Evolutionary conservation across 2,329 filamentous ascomycete species (phyloP), one percentile per base, ranked within the genome.

Genomic region (Neoarthrinium moseri): DNA sequence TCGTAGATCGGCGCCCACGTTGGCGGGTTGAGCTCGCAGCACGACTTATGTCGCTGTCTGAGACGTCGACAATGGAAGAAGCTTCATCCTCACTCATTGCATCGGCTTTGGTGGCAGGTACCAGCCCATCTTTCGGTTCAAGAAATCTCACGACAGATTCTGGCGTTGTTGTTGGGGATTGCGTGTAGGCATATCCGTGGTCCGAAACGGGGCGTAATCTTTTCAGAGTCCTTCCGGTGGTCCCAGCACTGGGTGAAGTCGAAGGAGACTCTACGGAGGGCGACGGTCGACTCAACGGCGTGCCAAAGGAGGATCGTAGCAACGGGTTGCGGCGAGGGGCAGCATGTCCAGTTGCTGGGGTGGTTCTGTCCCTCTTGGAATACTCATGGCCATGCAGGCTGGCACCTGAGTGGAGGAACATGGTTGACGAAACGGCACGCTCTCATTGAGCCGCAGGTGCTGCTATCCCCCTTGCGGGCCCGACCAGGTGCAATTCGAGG

Each of bases 381-480:
- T 77, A 82, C 58, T 82, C 78, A 58, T 82, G 79, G 60, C 78
- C 79, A 57, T 83, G 78, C 17, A 83, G 68, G 63, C 78, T 76
- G 40, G 79, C 79, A 36, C 77, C 79, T 15, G 77, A 71, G 56
- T 83, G 80, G 26, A 83, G 65, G 57, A 83, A 80, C 80, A 83
- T 83, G n/a, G n/a, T n/a, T n/a, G 52, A 50, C 64, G 58, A 49
- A 38, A 32, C 24, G 18, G 39, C n/a, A 22, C 17, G n/a, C n/a
- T 17, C 24, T 45, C 36, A 17, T 36, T 36, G 21, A 12, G 24
- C 42, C 18, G 10, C n/a, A n/a, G n/a, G n/a, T n/a, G 42, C 34
- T 8, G 15, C 35, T 48, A 45, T 36, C 42, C 30, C 32, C 18
- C 32, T 36, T 40, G 22, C 10, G 21, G 22, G n/a, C 22, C 13